Conservation (phyloP, 805 yeast species). For the Cephaloascus fragrans region DNA sequence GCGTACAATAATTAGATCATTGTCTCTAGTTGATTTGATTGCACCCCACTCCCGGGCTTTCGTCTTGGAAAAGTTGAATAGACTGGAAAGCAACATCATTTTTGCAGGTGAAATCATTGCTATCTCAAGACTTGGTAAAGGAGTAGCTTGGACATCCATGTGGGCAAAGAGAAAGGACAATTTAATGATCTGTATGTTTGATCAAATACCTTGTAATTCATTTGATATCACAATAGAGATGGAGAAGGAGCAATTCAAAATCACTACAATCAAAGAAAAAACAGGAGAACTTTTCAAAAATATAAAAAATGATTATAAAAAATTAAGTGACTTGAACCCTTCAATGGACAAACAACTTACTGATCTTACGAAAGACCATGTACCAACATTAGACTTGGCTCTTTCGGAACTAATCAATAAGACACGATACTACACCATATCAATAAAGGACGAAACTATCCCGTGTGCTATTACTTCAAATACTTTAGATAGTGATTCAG, state of each 20-base stretch:
- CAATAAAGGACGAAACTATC: constrained; percentile 28
- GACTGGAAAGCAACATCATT: constrained; percentile 33
- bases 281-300: constrained; percentile 17
- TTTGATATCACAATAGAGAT: constrained; percentile 40
- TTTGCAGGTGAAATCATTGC: constrained; percentile 84
- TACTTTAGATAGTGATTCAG: constrained; percentile 36
- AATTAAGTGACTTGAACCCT: not conserved
- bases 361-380: not conserved
- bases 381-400: not conserved
- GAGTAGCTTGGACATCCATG: constrained; percentile 73
- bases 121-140: constrained; percentile 55
- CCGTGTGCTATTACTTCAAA: constrained; percentile 72
- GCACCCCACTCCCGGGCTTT: constrained; percentile 69
- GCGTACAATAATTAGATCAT: constrained; percentile 46
- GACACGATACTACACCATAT: constrained; percentile 55
- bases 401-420: constrained; percentile 29
- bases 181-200: constrained; percentile 73
- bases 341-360: not conserved
- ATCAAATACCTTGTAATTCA: constrained; percentile 64
- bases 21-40: constrained; percentile 65
- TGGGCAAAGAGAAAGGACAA: constrained; percentile 80
- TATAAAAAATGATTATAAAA: constrained; percentile 1
- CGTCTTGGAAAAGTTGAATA: constrained; percentile 46
- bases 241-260: constrained; percentile 7
- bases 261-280: constrained; percentile 18